Evolutionary conservation across 805 yeast genomes (phyloP).

Genomic region (Candida pseudofarinosa): DNA sequence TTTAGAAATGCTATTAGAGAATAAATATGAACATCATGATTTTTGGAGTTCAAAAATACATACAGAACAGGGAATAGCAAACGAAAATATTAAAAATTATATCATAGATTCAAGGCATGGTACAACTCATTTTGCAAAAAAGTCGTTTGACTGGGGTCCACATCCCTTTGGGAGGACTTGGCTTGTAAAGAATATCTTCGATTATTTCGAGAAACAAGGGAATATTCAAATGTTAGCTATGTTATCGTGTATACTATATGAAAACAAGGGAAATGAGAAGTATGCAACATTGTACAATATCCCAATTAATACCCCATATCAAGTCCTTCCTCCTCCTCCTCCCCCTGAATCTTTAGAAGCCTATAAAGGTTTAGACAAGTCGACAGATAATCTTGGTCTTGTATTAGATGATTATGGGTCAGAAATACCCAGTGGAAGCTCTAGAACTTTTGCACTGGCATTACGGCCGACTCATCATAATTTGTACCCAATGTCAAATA

Average conservation of each 20-base stretch:
- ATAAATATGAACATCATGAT: conserved; percentile 20
- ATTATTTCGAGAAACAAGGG: conserved; percentile 57
- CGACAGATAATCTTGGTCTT: not conserved
- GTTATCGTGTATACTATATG: conserved; percentile 70
- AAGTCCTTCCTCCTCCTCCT: conserved; percentile 30
- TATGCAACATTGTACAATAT: conserved; percentile 22
- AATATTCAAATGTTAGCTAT: conserved; percentile 89
- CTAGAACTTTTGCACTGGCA: not conserved
- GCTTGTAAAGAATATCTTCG: conserved; percentile 59
- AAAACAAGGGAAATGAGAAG: conserved; percentile 24
- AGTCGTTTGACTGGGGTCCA: conserved; percentile 63
- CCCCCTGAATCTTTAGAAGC: conserved; percentile 6
- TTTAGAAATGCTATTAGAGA: conserved; percentile 43
- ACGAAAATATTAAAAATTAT: conserved; percentile 3
- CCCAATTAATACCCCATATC: conserved; percentile 48
- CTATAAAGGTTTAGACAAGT: not conserved
- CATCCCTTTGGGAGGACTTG: conserved; percentile 74
- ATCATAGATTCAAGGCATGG: not conserved
- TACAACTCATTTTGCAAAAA: no score
- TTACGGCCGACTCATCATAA: not conserved
- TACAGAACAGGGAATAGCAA: not conserved
- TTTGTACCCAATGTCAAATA: conserved; percentile 13
- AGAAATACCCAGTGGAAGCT: not conserved
- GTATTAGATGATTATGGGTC: not conserved
- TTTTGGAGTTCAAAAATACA: not conserved